Evolutionary conservation across 768 basidiomycete species (phyloP).

Genomic region (Tubosaeta brunneosetosa): DNA sequence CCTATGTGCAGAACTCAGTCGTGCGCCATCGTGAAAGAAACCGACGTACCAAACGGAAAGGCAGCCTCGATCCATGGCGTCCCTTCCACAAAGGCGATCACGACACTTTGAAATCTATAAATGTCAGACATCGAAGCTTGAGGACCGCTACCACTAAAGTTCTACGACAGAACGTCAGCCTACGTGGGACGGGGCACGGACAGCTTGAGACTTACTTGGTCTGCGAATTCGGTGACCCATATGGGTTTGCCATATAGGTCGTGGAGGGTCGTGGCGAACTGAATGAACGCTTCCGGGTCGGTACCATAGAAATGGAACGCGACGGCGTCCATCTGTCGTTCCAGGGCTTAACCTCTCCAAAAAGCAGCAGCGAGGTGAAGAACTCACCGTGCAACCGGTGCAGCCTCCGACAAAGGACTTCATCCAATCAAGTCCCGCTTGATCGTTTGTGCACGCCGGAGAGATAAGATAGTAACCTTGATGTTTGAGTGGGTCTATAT

Average conservation of each 20-base stretch:
- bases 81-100: slow-evolving; percentile 43
- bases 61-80: slow-evolving; percentile 36
- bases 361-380: neutral
- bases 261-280: slow-evolving; percentile 49
- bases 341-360: neutral
- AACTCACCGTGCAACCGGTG: slow-evolving; percentile 47
- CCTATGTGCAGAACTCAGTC: slow-evolving; percentile 31
- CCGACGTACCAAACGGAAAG: slow-evolving; percentile 59
- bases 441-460: slow-evolving; percentile 66
- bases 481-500: slow-evolving; percentile 56
- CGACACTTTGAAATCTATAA: slow-evolving; percentile 43
- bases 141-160: slow-evolving; percentile 44
- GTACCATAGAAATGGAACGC: slow-evolving; percentile 74
- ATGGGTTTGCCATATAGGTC: slow-evolving; percentile 41
- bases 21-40: neutral
- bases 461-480: slow-evolving; percentile 60
- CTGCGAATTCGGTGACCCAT: slow-evolving; percentile 71
- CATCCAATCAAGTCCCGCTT: slow-evolving; percentile 66
- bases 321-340: slow-evolving; percentile 51
- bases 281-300: slow-evolving; percentile 42
- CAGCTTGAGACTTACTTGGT: slow-evolving; percentile 40
- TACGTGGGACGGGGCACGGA: neutral
- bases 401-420: slow-evolving; percentile 51
- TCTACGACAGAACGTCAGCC: slow-evolving; percentile 29
- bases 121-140: slow-evolving; percentile 42